phyloP scores from a whole-genome alignment of 2,329 filamentous ascomycete genomes.

The Arthroderma uncinatum region DNA sequence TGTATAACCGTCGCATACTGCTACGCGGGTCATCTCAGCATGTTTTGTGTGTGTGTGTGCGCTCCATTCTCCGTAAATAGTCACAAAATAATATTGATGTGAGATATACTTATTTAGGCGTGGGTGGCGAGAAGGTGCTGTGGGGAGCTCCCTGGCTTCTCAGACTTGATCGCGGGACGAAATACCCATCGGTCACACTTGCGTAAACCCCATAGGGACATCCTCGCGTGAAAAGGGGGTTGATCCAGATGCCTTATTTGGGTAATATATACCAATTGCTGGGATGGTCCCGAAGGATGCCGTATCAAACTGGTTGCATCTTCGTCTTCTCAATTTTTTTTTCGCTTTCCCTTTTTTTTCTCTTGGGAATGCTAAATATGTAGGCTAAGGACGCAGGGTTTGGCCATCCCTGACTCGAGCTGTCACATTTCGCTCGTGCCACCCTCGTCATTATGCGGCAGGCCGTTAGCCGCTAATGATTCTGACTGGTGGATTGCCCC shows the following conservation, averaged over 20 bases:
- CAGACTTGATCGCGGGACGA: not conserved
- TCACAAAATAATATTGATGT: not conserved
- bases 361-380: not conserved
- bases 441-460: conserved; percentile 4
- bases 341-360: not conserved
- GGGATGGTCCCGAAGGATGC: not conserved
- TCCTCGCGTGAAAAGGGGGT: not conserved
- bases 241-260: conserved; percentile 3
- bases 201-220: not conserved
- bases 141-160: not conserved
- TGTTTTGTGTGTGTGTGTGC: not conserved
- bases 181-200: not conserved
- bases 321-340: not conserved
- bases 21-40: not conserved
- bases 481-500: conserved; percentile 1
- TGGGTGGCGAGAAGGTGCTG: not conserved
- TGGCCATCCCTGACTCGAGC: not conserved
- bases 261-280: not conserved
- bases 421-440: conserved; percentile 4
- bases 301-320: conserved; percentile 3
- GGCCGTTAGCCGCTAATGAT: conserved; percentile 5
- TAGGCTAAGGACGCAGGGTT: conserved; percentile 2
- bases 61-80: not conserved
- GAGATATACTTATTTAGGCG: not conserved
- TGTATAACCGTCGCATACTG: not conserved